Evolutionary conservation across 1,284 basidiomycete genomes (phyloP), one percentile per base, ranked within the genome.

Genomic region (Pyrrhoderma noxium): DNA sequence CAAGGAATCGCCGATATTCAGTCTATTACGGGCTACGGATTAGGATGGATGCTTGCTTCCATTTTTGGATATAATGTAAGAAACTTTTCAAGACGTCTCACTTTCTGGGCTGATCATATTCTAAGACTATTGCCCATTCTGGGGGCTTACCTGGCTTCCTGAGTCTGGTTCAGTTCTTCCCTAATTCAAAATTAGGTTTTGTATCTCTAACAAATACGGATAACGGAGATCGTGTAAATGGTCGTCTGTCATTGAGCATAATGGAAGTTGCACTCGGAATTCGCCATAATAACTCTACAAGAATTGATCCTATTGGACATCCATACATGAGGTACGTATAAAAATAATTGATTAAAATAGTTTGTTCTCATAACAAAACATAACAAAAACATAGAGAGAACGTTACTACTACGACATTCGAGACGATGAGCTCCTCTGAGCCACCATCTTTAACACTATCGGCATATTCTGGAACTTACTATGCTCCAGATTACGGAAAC

Each of bases 111-210:
- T 38, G 23, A 38, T 31, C 7, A n/a, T 14, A 41, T 19, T 16
- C 41, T 14, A 27, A 67, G 65, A 46, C 64, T 5, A 51, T 69
- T 5, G 51, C 49, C 41, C 68, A 68, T 41, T 3, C 47, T 0
- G 68, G 68, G 2, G 50, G 55, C 8, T 35, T 64, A 27, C 64
- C 65, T 2, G 68, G 68, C 2, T 56, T 65, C 16, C 60, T 61
- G 5, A 62, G 65, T 0, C 41, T 49, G 8, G 47, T 61, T 8
- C 45, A 52, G 2, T 61, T 69, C 41, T 54, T 66, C 13, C 68
- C 66, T 0, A 41, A 53, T 5, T 62, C 67, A 16, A 57, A 58
- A 18, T 46, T 68, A 1, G 67, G 67, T 9, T 45, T 67, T 2
- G 51, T 61, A 13, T 25, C 65, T 1, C 62, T 70, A 5, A 57